Evolutionary conservation across 306 rosid genomes (phyloP), one percentile per base, ranked within the genome.

Genomic region (Rosa multiflora): DNA sequence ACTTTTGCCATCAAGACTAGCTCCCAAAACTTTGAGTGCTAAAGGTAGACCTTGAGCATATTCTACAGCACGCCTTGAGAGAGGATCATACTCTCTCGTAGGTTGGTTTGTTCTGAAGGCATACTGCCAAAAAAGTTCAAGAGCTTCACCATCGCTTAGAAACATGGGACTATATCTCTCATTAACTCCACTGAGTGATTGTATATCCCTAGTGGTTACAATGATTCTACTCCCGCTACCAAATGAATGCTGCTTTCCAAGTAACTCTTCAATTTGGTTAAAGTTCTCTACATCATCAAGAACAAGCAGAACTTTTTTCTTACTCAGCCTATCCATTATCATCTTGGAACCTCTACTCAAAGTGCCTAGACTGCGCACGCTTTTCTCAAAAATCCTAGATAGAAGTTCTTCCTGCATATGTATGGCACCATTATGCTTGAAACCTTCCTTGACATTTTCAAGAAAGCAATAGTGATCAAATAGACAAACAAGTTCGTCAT

Each of bases 21-120:
- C 18, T 8, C 83, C 82, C 35, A 80, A 73, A 2, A 80, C 48
- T 72, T 80, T 73, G 13, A 80, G 55, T 10, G 78, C 83, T 29
- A 80, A 70, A 51, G 83, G 83, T 32, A 72, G 74, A 0, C 83
- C 83, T 21, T 47, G 72, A 52, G 58, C 29, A 29, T 29, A 29
- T 1, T 29, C 29, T 29, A 29, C 29, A 29, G 29, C 29, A 29
- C 29, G 29, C 29, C 29, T 29, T 47, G 72, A 52, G 58, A 52
- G 66, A 52, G 21, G 8, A 2, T 37, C 21, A 26, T 5, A 80
- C 5, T 44, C 39, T 52, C 17, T 10, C 49, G 18, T 10, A 72
- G 78, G 55, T 74, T 15, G 23, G 18, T 23, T 61, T 63, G 63
- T 48, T 62, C n/a, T 15, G n/a, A 79, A 79, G 29, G 78, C 83